Evolutionary conservation across 164 flowering plant genomes (phyloP), one percentile per base, ranked within the genome.

Genomic region (Cinnamomum chago): DNA sequence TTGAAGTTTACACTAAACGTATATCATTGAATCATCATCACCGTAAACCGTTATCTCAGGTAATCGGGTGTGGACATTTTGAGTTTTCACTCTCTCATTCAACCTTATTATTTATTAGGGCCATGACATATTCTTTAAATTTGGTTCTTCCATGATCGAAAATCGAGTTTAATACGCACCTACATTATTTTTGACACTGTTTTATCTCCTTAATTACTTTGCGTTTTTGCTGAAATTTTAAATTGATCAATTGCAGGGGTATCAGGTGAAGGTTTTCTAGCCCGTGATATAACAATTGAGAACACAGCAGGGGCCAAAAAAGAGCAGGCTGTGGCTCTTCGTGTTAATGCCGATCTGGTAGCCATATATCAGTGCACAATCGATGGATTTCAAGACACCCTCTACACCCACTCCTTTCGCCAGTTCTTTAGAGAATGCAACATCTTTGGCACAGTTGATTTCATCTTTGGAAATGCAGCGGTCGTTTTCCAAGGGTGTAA

Each of bases 371-470:
- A 82, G 25, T 94, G 98, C 85, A 50, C 76, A 70, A 72, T 94
- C 2, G 62, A 24, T 1, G 94, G 97, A 7, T 86, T 82, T 84
- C 98, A 94, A 64, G 98, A 92, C 77, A 84, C 95, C 0, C 71
- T 94, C 11, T 94, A 92, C 70, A 88, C 77, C 11, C 97, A 94
- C 76, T 91, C 97, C 2, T 90, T 88, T 72, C 72, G 97, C 11
- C 98, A 94, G 68, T 94, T 94, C 78, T 94, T 88, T 79, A 71
- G 92, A 11, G 93, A 94, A 55, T 89, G 97, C 40, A 87, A 91
- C 82, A 85, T 94, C n/a, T 84, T 51, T 20, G 98, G 97, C 2
- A 92, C 98, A 30, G 75, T 94, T 2, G 97, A 94, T 74, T 94
- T 75, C 86, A 88, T 92, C 15, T 92, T 91, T 47, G 98, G 98